phyloP scores from a whole-genome alignment of 2,329 filamentous ascomycete species.

The Metarhizium album region DNA sequence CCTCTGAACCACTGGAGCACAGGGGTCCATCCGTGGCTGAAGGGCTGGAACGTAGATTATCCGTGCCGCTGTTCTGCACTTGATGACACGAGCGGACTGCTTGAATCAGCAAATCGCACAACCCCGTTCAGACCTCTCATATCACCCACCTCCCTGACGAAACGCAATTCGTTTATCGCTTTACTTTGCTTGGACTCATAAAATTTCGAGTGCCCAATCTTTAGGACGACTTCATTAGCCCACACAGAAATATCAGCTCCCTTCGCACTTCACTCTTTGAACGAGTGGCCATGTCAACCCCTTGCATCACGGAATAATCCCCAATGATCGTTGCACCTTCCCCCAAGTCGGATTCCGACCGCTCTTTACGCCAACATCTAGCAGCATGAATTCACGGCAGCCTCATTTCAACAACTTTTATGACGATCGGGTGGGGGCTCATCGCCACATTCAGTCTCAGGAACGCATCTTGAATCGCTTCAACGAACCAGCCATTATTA shows the following conservation, averaged over 20 bases:
- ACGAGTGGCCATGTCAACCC: background rate
- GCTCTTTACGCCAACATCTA: conserved; percentile 10
- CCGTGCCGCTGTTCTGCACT: conserved; percentile 2
- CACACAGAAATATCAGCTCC: background rate
- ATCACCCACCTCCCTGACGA: too few relatives aligned
- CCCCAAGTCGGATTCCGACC: conserved; percentile 9
- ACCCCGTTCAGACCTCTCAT: too few relatives aligned
- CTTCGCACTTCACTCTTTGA: too few relatives aligned
- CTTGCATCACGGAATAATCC: conserved; percentile 5
- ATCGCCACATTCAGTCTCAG: conserved; percentile 19
- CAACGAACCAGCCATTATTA: conserved; percentile 23
- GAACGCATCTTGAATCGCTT: conserved; percentile 21
- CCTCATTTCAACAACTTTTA: conserved; percentile 23
- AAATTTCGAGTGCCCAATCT: background rate
- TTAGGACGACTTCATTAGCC: background rate
- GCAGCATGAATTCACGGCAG: conserved; percentile 25
- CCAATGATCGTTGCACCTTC: conserved; percentile 1
- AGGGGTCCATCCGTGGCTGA: too few relatives aligned
- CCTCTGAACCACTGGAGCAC: background rate
- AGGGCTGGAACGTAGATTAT: conserved; percentile 6
- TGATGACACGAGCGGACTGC: too few relatives aligned
- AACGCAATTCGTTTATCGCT: too few relatives aligned
- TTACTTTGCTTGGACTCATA: too few relatives aligned
- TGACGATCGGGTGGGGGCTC: conserved; percentile 23
- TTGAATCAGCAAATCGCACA: too few relatives aligned